A percentile compares a stretch with the other conserved stretches of the same genome.
Conservation (phyloP, 2,329 filamentous ascomycete species). For the Coleophoma cylindrospora region DNA sequence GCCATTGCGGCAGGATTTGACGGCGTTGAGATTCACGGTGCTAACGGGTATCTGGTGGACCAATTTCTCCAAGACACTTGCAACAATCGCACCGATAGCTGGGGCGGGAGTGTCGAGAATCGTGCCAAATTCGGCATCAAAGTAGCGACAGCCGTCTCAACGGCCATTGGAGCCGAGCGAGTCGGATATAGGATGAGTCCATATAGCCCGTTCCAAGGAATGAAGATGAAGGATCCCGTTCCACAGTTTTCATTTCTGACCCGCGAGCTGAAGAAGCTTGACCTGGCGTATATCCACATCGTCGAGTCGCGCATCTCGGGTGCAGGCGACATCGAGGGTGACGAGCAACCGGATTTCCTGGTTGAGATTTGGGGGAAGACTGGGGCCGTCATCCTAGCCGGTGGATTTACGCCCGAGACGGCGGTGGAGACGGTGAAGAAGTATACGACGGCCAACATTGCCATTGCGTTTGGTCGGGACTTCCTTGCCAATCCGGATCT, state of each 20-base stretch:
- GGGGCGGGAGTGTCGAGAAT: slow-evolving; percentile 41
- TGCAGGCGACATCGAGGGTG: slow-evolving; percentile 30
- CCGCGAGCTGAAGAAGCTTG: slow-evolving; percentile 40
- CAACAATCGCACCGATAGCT: slow-evolving; percentile 48
- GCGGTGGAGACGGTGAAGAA: slow-evolving; percentile 13
- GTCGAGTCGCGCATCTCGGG: slow-evolving; percentile 37
- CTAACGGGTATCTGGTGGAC: slow-evolving; percentile 27
- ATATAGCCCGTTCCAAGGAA: slow-evolving; percentile 53
- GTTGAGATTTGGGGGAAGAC: slow-evolving; percentile 38
- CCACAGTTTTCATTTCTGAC: slow-evolving; percentile 57
- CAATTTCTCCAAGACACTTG: slow-evolving; percentile 20
- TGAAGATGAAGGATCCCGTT: slow-evolving; percentile 54
- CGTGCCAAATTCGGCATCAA: slow-evolving; percentile 44
- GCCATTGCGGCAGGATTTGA: slow-evolving; percentile 49
- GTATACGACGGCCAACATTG: slow-evolving; percentile 36
- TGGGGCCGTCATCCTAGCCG: slow-evolving; percentile 19
- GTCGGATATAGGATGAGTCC: slow-evolving; percentile 53
- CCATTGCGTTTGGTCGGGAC: slow-evolving; percentile 40
- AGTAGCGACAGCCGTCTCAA: slow-evolving; percentile 41
- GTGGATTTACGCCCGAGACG: background rate
- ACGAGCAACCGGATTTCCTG: slow-evolving; percentile 33
- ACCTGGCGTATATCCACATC: slow-evolving; percentile 55
- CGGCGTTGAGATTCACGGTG: slow-evolving; percentile 35
- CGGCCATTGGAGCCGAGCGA: slow-evolving; percentile 42
- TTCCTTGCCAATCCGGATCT: slow-evolving; percentile 46